Conservation (phyloP, 2,329 filamentous ascomycete genomes). For the Macrophomina phaseolina region DNA sequence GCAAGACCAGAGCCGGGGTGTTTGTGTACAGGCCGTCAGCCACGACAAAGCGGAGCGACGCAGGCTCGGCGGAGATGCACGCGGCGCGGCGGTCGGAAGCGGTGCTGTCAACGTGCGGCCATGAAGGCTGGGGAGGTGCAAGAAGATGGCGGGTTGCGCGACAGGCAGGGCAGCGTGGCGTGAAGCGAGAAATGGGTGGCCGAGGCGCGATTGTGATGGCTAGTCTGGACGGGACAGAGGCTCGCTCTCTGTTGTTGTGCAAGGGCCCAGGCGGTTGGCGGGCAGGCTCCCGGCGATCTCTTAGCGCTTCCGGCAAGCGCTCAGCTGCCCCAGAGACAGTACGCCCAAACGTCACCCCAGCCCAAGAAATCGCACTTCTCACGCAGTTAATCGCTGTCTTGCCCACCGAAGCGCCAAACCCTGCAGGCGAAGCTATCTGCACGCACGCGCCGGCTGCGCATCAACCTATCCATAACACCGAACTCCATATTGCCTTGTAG, state of each 20-base stretch:
- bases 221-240: slow-evolving; percentile 4
- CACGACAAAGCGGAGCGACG: slow-evolving; percentile 21
- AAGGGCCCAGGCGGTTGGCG: slow-evolving; percentile 10
- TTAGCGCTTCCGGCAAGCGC: slow-evolving; percentile 21
- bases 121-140: slow-evolving; percentile 5
- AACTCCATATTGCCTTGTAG: neutral
- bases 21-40: slow-evolving; percentile 11
- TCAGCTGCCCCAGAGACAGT: slow-evolving; percentile 20
- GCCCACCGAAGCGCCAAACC: neutral
- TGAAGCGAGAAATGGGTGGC: slow-evolving; percentile 22
- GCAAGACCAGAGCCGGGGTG: slow-evolving; percentile 16
- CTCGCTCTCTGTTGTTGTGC: slow-evolving; percentile 19
- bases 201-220: slow-evolving; percentile 22
- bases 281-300: slow-evolving; percentile 18
- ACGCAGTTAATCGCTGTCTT: neutral
- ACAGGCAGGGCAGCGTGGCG: slow-evolving; percentile 18
- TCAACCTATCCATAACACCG: neutral
- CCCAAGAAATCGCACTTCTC: neutral
- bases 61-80: slow-evolving; percentile 13
- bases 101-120: neutral
- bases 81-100: slow-evolving; percentile 17
- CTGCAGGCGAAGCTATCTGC: neutral
- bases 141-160: slow-evolving; percentile 19
- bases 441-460: neutral
- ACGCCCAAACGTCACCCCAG: slow-evolving; percentile 15